A percentile compares a stretch with the other conserved stretches of the same genome.
Conservation (phyloP, 306 rosid species). For the Astragalus glycyphyllos region DNA sequence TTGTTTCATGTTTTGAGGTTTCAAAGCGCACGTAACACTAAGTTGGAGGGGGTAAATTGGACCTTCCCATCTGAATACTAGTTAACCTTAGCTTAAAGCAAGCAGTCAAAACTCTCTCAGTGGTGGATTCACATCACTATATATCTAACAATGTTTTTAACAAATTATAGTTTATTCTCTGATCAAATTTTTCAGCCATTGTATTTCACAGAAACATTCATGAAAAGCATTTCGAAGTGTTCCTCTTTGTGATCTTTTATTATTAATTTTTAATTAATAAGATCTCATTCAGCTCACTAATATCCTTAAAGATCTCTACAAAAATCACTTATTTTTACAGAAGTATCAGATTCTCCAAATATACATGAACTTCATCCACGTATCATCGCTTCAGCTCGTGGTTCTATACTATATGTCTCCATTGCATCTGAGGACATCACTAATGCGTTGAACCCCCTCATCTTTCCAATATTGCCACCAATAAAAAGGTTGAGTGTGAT, state of each 20-base stretch:
- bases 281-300: neutral
- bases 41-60: neutral
- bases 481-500: conserved; percentile 10
- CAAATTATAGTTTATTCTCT: neutral
- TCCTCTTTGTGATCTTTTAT: neutral
- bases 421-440: neutral
- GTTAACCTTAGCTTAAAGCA: neutral
- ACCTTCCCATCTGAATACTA: conserved; percentile 3
- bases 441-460: conserved; percentile 19
- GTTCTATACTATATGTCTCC: conserved; percentile 4
- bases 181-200: neutral
- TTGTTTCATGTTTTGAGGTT: neutral
- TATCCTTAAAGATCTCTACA: neutral
- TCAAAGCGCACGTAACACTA: neutral
- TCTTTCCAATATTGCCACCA: conserved; percentile 11
- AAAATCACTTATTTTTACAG: conserved; percentile 1
- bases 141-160: conserved; percentile 3
- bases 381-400: conserved; percentile 21
- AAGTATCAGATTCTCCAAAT: conserved; percentile 12
- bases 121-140: neutral
- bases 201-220: neutral
- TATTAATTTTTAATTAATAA: neutral
- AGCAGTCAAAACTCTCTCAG: conserved; percentile 1
- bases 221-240: conserved; percentile 2
- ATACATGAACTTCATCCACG: neutral